Conservation (phyloP, 2,329 filamentous ascomycete species). For the Ophiostoma piceae region DNA sequence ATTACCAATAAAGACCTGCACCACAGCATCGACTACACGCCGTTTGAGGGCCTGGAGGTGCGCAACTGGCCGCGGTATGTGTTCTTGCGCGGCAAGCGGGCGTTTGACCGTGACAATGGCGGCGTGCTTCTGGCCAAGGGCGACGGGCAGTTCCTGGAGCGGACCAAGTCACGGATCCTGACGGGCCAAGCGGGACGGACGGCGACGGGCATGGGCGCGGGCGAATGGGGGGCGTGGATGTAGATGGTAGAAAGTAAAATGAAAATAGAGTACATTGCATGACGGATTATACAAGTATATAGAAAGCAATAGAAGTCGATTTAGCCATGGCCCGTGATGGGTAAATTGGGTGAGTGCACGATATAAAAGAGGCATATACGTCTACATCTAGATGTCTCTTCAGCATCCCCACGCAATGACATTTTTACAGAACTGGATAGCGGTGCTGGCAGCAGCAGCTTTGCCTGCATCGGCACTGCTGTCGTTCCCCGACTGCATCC, state of each 20-base stretch:
- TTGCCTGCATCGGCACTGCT: not conserved
- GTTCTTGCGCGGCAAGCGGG: conserved; percentile 51
- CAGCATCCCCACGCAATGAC: not conserved
- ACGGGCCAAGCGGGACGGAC: conserved; percentile 27
- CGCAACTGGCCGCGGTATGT: conserved; percentile 59
- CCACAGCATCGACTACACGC: conserved; percentile 59
- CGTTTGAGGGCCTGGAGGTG: conserved; percentile 53
- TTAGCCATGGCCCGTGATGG: not conserved
- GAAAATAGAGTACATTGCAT: conserved; percentile 20
- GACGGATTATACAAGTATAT: not conserved
- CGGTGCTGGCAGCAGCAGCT: too few relatives aligned
- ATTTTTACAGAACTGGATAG: not conserved
- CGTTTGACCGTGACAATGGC: conserved; percentile 51
- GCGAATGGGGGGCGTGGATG: conserved; percentile 26
- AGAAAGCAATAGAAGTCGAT: not conserved
- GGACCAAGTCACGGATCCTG: conserved; percentile 29
- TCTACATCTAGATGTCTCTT: not conserved
- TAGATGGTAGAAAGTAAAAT: conserved; percentile 27
- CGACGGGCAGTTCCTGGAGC: conserved; percentile 46
- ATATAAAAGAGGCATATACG: too few relatives aligned
- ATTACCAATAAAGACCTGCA: conserved; percentile 52
- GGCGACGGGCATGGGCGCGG: conserved; percentile 23
- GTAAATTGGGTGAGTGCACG: not conserved
- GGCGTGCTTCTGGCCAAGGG: conserved; percentile 46
- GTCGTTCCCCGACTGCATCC: not conserved